Evolutionary conservation across 2,329 filamentous ascomycete genomes (phyloP).

Genomic region (Trichoderma endophyticum): DNA sequence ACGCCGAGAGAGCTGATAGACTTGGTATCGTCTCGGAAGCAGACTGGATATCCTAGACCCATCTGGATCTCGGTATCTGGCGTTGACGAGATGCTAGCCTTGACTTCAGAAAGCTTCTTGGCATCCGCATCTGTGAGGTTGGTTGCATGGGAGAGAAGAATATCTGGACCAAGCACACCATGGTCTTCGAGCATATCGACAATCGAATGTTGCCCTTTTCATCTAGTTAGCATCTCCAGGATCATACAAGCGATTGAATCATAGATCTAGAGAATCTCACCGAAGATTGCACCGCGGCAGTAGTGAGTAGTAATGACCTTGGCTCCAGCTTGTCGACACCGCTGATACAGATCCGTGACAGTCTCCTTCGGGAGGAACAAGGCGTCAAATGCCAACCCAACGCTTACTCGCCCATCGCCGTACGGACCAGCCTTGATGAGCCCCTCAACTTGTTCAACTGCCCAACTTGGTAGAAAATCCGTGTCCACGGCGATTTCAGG

Average conservation of each 20-base stretch:
- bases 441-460: slow-evolving; percentile 35
- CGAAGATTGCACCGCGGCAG: neutral
- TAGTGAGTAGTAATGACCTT: slow-evolving; percentile 37
- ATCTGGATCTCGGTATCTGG: slow-evolving; percentile 52
- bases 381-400: slow-evolving; percentile 45
- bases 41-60: slow-evolving; percentile 32
- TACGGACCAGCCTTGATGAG: neutral
- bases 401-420: slow-evolving; percentile 29
- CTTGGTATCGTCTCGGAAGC: slow-evolving; percentile 22
- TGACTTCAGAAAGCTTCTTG: slow-evolving; percentile 30
- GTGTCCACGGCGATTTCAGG: slow-evolving; percentile 26
- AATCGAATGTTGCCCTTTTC: neutral
- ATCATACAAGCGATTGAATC: neutral
- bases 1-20: slow-evolving; percentile 21
- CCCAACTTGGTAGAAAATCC: slow-evolving; percentile 34
- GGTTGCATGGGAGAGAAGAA: slow-evolving; percentile 32
- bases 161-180: slow-evolving; percentile 16
- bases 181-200: neutral
- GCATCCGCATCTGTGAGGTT: slow-evolving; percentile 31
- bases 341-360: slow-evolving; percentile 36
- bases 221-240: neutral
- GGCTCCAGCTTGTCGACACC: slow-evolving; percentile 34
- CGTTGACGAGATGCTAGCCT: slow-evolving; percentile 41
- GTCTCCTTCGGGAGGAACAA: slow-evolving; percentile 38
- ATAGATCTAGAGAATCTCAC: neutral